Evolutionary conservation across 768 basidiomycete genomes (phyloP).

Genomic region (Bullera alba): DNA sequence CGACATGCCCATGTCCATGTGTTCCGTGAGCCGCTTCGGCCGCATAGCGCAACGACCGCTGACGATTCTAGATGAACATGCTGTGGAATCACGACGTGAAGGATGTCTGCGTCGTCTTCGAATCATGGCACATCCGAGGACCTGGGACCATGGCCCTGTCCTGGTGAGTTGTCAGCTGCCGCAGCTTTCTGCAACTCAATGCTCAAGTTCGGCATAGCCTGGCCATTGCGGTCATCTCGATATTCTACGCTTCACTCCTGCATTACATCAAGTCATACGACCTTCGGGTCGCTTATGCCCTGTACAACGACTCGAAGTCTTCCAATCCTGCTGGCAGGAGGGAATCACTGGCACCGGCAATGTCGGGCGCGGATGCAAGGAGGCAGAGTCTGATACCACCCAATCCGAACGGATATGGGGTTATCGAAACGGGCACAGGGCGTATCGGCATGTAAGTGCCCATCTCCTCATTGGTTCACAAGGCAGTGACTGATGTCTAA

Average conservation of each 20-base stretch:
- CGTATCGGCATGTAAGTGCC: conserved; percentile 14
- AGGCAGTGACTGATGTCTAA: not conserved
- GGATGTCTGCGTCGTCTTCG: conserved; percentile 41
- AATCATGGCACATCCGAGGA: conserved; percentile 38
- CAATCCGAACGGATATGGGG: conserved; percentile 13
- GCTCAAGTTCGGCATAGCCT: conserved; percentile 11
- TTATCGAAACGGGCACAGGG: conserved; percentile 17
- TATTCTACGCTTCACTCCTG: conserved; percentile 32
- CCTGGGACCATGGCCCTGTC: conserved; percentile 39
- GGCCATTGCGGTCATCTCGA: conserved; percentile 32
- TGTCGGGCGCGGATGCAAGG: not conserved
- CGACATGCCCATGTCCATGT: too few species aligned
- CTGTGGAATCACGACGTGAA: conserved; percentile 39
- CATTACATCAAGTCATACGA: conserved; percentile 26
- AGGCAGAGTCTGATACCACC: conserved; percentile 24
- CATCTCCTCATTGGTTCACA: not conserved
- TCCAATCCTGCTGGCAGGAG: conserved; percentile 8
- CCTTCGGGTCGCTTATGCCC: conserved; percentile 19
- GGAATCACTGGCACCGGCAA: not conserved
- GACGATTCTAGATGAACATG: conserved; percentile 40
- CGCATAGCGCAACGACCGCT: too few species aligned
- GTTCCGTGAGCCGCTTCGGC: too few species aligned
- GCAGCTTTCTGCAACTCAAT: not conserved
- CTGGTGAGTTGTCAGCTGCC: conserved; percentile 25
- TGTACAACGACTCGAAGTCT: conserved; percentile 14